phyloP scores from a whole-genome alignment of 192 early-diverging fungal genomes.

The Coemansia sp. region DNA sequence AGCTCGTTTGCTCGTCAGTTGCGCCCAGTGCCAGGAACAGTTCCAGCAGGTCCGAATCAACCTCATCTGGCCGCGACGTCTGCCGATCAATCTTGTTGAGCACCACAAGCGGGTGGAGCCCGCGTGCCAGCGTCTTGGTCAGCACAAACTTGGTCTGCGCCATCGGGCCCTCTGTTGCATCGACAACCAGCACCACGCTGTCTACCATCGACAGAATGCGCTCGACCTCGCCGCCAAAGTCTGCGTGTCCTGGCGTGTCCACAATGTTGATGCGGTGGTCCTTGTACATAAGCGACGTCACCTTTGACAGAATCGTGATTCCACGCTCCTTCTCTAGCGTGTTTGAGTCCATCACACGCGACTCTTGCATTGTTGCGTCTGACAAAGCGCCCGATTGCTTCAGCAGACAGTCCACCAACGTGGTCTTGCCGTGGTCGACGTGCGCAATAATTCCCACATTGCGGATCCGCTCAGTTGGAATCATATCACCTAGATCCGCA shows the following conservation, averaged over 20 bases:
- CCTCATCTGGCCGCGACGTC: conserved; percentile 71
- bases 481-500: conserved; percentile 44
- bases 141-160: conserved; percentile 88
- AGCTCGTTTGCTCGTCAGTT: conserved; percentile 74
- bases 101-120: conserved; percentile 74
- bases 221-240: conserved; percentile 77
- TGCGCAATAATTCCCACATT: conserved; percentile 68
- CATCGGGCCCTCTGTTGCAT: conserved; percentile 85
- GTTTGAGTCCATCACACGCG: conserved; percentile 85
- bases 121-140: conserved; percentile 70
- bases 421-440: conserved; percentile 87
- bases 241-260: conserved; percentile 78
- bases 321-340: conserved; percentile 80
- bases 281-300: conserved; percentile 72
- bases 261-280: conserved; percentile 83
- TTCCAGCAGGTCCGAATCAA: conserved; percentile 78
- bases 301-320: conserved; percentile 86
- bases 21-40: conserved; percentile 78
- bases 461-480: conserved; percentile 51
- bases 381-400: conserved; percentile 57
- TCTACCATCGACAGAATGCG: conserved; percentile 88
- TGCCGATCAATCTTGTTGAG: conserved; percentile 84
- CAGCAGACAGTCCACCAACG: conserved; percentile 63
- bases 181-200: conserved; percentile 82
- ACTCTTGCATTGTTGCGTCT: conserved; percentile 56